A percentile compares a stretch with the other conserved stretches of the same genome.
Evolutionary conservation across 768 basidiomycete genomes (phyloP).

Genomic region (Lentinula guzmanii): DNA sequence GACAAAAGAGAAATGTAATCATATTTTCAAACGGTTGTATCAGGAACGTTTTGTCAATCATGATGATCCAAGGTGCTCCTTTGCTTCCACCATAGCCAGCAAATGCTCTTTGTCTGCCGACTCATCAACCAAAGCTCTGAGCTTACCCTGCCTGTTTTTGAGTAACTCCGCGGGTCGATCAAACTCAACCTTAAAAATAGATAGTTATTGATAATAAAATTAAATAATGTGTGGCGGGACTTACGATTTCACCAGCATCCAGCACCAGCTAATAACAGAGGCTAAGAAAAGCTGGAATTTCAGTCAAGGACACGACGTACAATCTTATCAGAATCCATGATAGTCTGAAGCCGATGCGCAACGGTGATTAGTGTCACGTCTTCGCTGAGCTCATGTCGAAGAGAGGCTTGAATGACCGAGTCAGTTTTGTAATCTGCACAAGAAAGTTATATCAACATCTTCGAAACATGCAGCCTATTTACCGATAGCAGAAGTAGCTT

Average conservation of each 20-base stretch:
- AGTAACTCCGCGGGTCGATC: neutral
- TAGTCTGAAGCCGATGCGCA: constrained; percentile 31
- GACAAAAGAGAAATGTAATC: too few species aligned
- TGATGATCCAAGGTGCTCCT: neutral
- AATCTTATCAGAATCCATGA: constrained; percentile 26
- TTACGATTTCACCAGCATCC: constrained; percentile 3
- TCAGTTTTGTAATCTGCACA: constrained; percentile 28
- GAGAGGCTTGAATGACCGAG: constrained; percentile 35
- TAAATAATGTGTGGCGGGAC: neutral
- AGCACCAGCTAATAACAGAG: neutral
- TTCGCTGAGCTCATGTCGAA: constrained; percentile 29
- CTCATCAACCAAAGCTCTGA: constrained; percentile 2
- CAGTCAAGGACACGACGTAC: constrained; percentile 11
- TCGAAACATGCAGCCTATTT: neutral
- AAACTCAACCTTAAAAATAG: neutral
- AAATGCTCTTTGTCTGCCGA: constrained; percentile 2
- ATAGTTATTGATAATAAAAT: neutral
- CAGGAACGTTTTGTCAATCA: neutral
- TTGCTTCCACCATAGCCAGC: neutral
- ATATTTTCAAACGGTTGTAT: neutral
- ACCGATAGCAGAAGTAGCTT: constrained; percentile 25
- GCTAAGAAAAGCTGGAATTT: neutral
- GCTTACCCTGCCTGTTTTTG: neutral
- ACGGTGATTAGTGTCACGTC: constrained; percentile 39
- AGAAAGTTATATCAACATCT: neutral